These are phyloP conservation scores for Hygrophila difformis DNA, from an alignment of 257 asterid species.

Conservation along the genomic window DNA sequence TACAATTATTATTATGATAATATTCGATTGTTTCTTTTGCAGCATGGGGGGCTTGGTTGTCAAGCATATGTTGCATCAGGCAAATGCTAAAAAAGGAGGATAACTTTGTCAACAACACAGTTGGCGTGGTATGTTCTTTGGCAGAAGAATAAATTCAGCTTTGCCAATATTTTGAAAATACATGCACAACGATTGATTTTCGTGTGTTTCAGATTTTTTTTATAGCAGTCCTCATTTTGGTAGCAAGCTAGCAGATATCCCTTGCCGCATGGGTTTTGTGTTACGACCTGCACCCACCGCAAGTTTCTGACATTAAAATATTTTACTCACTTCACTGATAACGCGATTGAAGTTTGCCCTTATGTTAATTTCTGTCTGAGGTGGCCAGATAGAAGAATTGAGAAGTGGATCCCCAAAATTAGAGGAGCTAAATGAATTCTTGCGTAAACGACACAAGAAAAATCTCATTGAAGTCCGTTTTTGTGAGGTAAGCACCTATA, in stretches of 20 bases:
- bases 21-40: constrained; percentile 23
- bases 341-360: constrained; percentile 7
- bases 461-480: constrained; percentile 85
- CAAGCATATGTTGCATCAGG: constrained; percentile 87
- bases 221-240: constrained; percentile 99
- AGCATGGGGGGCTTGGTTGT: constrained; percentile 99
- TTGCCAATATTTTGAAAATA: neutral
- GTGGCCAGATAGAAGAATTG: constrained; percentile 78
- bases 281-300: constrained; percentile 98
- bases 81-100: constrained; percentile 52
- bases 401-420: constrained; percentile 99
- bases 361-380: constrained; percentile 18
- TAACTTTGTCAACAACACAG: constrained; percentile 72
- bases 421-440: constrained; percentile 79
- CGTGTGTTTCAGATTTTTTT: constrained; percentile 60
- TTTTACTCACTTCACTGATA: constrained; percentile 4
- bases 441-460: constrained; percentile 64
- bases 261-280: constrained; percentile 98
- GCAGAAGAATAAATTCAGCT: neutral
- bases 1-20: too few relatives aligned
- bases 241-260: constrained; percentile 98
- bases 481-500: constrained; percentile 51
- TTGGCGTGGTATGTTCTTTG: constrained; percentile 66
- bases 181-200: constrained; percentile 6
- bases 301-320: constrained; percentile 24